phyloP scores from a whole-genome alignment of 768 basidiomycete species.

The Kwoniella dejecticola region DNA sequence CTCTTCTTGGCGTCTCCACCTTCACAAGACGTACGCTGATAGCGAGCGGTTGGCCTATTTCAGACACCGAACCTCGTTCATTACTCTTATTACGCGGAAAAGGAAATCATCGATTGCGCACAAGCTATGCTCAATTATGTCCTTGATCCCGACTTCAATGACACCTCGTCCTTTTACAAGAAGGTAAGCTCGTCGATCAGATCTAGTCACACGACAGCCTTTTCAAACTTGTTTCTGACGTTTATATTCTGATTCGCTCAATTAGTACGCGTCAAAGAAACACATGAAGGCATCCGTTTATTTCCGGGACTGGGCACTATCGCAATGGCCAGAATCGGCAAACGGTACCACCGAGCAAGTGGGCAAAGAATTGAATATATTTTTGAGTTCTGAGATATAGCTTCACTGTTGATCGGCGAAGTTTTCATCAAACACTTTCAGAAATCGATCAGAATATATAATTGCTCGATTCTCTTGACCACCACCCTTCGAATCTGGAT shows the following conservation, averaged over 20 bases:
- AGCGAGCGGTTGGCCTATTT: too few relatives aligned
- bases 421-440: background rate
- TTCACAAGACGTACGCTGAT: too few relatives aligned
- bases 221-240: background rate
- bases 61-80: constrained; percentile 83
- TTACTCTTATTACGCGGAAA: constrained; percentile 82
- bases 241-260: background rate
- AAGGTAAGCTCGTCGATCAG: constrained; percentile 58
- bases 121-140: constrained; percentile 87
- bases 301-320: constrained; percentile 76
- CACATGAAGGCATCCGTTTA: constrained; percentile 80
- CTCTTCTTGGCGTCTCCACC: background rate
- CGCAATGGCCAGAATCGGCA: constrained; percentile 33
- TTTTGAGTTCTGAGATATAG: constrained; percentile 11
- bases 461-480: too few relatives aligned
- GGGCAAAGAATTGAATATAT: constrained; percentile 19
- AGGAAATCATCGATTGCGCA: constrained; percentile 74
- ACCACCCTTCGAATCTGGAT: too few relatives aligned
- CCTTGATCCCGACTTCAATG: constrained; percentile 59
- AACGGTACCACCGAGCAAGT: constrained; percentile 12
- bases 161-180: constrained; percentile 77
- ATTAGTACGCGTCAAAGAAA: constrained; percentile 70
- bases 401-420: constrained; percentile 4
- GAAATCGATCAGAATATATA: background rate
- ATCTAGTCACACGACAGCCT: background rate